Conservation (phyloP, 1,139 yeast species). For the Arxiozyma bovina region DNA sequence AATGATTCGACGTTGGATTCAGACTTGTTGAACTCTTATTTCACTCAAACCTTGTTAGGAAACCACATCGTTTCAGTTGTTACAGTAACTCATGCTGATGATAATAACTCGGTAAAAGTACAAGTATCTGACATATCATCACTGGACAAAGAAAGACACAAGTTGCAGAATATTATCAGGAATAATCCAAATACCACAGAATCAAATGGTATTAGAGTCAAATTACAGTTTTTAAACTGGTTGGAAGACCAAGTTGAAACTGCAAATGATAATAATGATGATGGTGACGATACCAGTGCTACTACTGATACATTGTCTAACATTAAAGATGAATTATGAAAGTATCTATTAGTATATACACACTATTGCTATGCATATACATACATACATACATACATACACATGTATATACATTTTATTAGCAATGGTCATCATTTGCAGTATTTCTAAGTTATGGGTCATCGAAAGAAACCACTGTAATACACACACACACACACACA, state of each 20-base stretch:
- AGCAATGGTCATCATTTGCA: too few relatives aligned
- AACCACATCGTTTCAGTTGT: constrained; percentile 1
- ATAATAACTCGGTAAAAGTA: constrained; percentile 5
- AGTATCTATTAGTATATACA: too few relatives aligned
- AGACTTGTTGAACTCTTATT: constrained; percentile 4
- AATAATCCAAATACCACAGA: constrained; percentile 3
- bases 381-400: background rate
- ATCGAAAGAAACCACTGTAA: too few relatives aligned
- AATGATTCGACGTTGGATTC: constrained; percentile 6
- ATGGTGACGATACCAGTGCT: background rate
- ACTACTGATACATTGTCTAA: too few relatives aligned
- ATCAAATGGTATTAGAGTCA: background rate
- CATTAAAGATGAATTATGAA: background rate
- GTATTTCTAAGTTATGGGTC: too few relatives aligned
- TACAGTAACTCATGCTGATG: constrained; percentile 7
- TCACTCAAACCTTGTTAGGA: constrained; percentile 1
- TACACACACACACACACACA: too few relatives aligned
- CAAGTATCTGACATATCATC: background rate
- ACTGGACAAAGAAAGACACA: constrained; percentile 7
- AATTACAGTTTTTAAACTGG: constrained; percentile 3
- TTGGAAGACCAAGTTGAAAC: background rate
- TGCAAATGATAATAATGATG: background rate
- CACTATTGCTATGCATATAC: too few relatives aligned
- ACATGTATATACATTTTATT: too few relatives aligned
- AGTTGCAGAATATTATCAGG: constrained; percentile 10